Evolutionary conservation across 2,329 filamentous ascomycete species (phyloP).

Genomic region (Alternaria gaisen): DNA sequence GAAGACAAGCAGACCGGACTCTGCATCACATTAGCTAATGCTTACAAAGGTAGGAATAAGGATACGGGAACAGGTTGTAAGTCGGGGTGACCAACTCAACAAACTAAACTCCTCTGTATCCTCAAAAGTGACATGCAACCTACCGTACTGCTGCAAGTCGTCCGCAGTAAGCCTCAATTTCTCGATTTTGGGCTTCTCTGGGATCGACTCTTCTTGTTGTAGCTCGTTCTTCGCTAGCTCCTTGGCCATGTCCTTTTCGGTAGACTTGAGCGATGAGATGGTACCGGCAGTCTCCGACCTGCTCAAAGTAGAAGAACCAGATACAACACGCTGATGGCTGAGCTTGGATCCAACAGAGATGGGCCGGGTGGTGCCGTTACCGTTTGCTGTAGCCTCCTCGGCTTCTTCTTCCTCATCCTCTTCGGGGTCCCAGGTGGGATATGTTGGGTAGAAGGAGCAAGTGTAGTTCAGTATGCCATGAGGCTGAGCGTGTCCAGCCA

Average conservation of each 20-base stretch:
- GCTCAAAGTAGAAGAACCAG: constrained; percentile 33
- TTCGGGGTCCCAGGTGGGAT: constrained; percentile 88
- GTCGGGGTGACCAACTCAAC: constrained; percentile 40
- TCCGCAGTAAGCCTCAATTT: constrained; percentile 82
- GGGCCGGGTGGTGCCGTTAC: constrained; percentile 33
- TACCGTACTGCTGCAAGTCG: constrained; percentile 80
- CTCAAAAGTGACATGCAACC: constrained; percentile 37
- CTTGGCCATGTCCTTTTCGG: constrained; percentile 54
- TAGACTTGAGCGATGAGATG: constrained; percentile 53
- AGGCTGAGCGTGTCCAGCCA: constrained; percentile 74
- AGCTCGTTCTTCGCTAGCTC: constrained; percentile 58
- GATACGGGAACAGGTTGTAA: constrained; percentile 29
- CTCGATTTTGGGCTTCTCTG: constrained; percentile 67
- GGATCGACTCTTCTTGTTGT: constrained; percentile 57
- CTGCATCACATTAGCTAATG: constrained; percentile 57
- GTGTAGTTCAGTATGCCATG: constrained; percentile 88
- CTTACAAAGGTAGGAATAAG: constrained; percentile 10
- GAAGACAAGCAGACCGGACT: constrained; percentile 93
- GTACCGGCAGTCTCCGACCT: constrained; percentile 51
- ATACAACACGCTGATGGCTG: constrained; percentile 28
- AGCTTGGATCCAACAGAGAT: constrained; percentile 34
- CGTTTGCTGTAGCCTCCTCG: constrained; percentile 29
- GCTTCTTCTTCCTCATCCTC: constrained; percentile 71
- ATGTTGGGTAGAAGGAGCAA: constrained; percentile 86
- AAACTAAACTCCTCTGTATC: constrained; percentile 25